These are phyloP conservation scores for Hirsutella minnesotensis DNA, from an alignment of 2,329 filamentous ascomycete genomes.

Conservation along the genomic window DNA sequence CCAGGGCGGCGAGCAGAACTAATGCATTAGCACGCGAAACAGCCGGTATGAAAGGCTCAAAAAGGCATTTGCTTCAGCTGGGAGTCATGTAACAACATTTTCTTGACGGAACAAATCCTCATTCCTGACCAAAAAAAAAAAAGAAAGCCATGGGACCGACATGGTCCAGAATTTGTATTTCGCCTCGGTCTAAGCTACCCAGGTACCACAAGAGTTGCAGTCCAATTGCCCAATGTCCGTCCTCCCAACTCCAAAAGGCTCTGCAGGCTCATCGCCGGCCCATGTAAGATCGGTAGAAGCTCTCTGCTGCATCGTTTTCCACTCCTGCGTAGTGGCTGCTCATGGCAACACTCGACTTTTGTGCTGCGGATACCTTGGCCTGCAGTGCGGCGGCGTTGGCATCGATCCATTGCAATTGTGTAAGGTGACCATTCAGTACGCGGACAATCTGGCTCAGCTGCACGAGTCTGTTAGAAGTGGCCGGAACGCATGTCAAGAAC, in stretches of 20 bases:
- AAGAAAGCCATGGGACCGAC: neutral
- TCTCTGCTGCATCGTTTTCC: constrained; percentile 66
- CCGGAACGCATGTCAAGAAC: constrained; percentile 1
- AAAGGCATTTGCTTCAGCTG: neutral
- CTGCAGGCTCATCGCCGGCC: constrained; percentile 45
- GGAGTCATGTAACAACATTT: neutral
- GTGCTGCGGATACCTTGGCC: constrained; percentile 69
- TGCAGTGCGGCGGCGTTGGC: constrained; percentile 70
- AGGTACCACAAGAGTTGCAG: neutral
- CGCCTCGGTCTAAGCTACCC: neutral
- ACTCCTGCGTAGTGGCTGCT: constrained; percentile 44
- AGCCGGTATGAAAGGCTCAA: neutral
- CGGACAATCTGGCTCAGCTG: constrained; percentile 91
- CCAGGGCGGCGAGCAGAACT: constrained; percentile 57
- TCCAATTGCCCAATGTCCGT: neutral
- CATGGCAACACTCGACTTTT: constrained; percentile 61
- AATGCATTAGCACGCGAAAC: constrained; percentile 17
- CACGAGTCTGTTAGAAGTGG: constrained; percentile 12
- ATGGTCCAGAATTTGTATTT: neutral
- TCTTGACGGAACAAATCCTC: neutral
- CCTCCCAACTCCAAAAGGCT: neutral
- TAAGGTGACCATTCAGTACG: constrained; percentile 85
- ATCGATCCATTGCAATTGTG: constrained; percentile 89
- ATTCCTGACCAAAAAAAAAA: neutral
- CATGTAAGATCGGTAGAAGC: constrained; percentile 85